A percentile compares a stretch with the other conserved stretches of the same genome.
phyloP scores from a whole-genome alignment of 257 asterid species.

The Salvia hispanica region DNA sequence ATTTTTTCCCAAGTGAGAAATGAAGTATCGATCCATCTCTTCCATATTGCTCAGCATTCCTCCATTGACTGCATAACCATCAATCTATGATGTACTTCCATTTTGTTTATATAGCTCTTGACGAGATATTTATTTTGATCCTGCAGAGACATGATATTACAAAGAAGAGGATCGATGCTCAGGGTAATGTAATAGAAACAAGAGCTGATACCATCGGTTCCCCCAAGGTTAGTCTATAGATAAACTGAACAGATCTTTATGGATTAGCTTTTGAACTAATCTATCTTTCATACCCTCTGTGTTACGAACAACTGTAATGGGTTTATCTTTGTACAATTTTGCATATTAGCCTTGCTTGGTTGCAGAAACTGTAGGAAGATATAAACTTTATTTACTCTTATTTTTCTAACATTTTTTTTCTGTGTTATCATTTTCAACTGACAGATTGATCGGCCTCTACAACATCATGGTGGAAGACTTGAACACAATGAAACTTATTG shows the following conservation, averaged over 20 bases:
- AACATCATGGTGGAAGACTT: conserved; percentile 95
- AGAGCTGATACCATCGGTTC: conserved; percentile 89
- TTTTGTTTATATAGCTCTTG: conserved; percentile 2
- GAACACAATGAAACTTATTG: conserved; percentile 97
- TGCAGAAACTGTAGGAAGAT: conserved; percentile 11
- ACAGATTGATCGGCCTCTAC: conserved; percentile 83
- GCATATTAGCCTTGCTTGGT: background rate
- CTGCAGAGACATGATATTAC: conserved; percentile 93
- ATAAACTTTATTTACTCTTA: conserved; percentile 1
- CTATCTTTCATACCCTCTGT: conserved; percentile 7
- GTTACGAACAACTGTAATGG: background rate
- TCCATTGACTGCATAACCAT: no score
- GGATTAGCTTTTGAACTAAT: background rate
- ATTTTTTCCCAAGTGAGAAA: background rate
- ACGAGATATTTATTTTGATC: conserved; percentile 31
- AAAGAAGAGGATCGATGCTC: conserved; percentile 88
- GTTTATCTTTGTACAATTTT: conserved; percentile 11
- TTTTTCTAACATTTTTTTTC: conserved; percentile 28
- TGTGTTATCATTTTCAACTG: conserved; percentile 17
- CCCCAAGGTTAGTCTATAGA: conserved; percentile 65
- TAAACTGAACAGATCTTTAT: conserved; percentile 17
- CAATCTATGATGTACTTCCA: no score
- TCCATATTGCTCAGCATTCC: background rate
- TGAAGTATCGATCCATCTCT: conserved; percentile 6
- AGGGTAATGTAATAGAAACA: conserved; percentile 90